Evolutionary conservation across 176 grass and related monocot genomes (phyloP).

Genomic region (Avena eriantha): DNA sequence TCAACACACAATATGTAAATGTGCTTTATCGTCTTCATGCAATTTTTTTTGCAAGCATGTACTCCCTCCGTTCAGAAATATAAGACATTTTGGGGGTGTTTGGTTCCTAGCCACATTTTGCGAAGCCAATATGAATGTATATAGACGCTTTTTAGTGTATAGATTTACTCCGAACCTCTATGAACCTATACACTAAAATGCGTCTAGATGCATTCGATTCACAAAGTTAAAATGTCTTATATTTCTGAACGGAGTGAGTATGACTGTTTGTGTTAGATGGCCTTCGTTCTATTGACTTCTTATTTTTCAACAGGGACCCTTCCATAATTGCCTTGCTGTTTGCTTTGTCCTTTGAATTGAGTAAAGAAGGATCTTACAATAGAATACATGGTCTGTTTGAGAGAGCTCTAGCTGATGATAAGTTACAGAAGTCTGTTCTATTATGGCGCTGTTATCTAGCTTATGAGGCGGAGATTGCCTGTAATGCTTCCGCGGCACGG

Average conservation of each 20-base stretch:
- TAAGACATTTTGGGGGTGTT: no score
- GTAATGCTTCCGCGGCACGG: conserved; percentile 72
- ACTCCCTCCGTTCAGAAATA: no score
- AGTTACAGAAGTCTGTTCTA: conserved; percentile 91
- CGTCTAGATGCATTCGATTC: no score
- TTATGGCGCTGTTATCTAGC: conserved; percentile 91
- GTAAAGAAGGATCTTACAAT: conserved; percentile 72
- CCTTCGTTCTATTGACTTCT: conserved; percentile 31
- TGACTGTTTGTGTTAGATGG: neutral
- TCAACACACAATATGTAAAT: neutral
- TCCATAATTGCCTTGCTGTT: conserved; percentile 80
- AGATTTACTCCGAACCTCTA: no score
- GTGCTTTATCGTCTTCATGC: conserved; percentile 3
- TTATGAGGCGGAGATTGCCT: conserved; percentile 72
- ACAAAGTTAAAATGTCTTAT: no score
- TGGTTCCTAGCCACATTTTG: no score
- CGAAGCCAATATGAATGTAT: no score
- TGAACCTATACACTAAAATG: no score
- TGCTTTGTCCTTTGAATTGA: conserved; percentile 84
- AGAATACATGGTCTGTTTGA: conserved; percentile 93
- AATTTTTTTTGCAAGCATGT: neutral
- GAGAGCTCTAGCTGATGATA: conserved; percentile 81
- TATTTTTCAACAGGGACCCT: conserved; percentile 65
- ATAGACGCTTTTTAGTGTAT: no score
- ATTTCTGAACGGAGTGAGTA: no score